These are phyloP conservation scores for Punctularia strigosozonata DNA, from an alignment of 768 basidiomycete genomes.

Conservation along the genomic window DNA sequence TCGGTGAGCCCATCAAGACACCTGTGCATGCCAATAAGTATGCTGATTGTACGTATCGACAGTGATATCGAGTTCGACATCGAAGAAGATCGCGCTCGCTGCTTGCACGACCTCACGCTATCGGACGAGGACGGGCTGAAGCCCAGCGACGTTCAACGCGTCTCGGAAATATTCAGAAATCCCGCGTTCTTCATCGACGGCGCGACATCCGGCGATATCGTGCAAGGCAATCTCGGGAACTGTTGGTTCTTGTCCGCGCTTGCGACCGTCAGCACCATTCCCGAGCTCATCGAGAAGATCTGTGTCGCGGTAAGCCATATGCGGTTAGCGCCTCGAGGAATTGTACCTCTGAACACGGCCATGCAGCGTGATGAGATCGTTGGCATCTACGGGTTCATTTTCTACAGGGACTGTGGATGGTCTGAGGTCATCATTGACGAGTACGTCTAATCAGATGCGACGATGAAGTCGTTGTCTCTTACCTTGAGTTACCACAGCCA, in stretches of 20 bases:
- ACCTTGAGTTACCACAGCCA: slow-evolving; percentile 25
- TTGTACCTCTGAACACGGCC: no score
- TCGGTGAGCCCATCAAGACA: background rate
- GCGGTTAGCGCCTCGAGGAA: no score
- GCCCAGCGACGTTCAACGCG: slow-evolving; percentile 32
- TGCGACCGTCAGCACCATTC: slow-evolving; percentile 32
- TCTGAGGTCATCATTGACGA: slow-evolving; percentile 45
- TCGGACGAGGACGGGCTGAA: slow-evolving; percentile 1
- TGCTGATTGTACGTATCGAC: no score
- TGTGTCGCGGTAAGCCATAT: slow-evolving; percentile 39
- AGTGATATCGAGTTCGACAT: slow-evolving; percentile 49
- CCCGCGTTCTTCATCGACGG: slow-evolving; percentile 38
- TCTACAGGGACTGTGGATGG: slow-evolving; percentile 41
- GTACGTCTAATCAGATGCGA: slow-evolving; percentile 18
- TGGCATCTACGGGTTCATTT: slow-evolving; percentile 48
- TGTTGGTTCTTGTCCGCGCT: slow-evolving; percentile 46
- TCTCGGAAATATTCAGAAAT: slow-evolving; percentile 39
- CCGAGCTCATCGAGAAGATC: slow-evolving; percentile 36
- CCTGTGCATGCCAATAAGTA: no score
- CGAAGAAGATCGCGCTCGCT: slow-evolving; percentile 26
- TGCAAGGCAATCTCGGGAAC: slow-evolving; percentile 38
- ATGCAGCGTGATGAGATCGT: slow-evolving; percentile 35
- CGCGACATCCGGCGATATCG: slow-evolving; percentile 31
- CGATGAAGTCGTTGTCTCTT: background rate
- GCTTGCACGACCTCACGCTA: slow-evolving; percentile 27